These are phyloP conservation scores for Magnaporthiopsis poae DNA, from an alignment of 2,329 filamentous ascomycete genomes.

Conservation along the genomic window DNA sequence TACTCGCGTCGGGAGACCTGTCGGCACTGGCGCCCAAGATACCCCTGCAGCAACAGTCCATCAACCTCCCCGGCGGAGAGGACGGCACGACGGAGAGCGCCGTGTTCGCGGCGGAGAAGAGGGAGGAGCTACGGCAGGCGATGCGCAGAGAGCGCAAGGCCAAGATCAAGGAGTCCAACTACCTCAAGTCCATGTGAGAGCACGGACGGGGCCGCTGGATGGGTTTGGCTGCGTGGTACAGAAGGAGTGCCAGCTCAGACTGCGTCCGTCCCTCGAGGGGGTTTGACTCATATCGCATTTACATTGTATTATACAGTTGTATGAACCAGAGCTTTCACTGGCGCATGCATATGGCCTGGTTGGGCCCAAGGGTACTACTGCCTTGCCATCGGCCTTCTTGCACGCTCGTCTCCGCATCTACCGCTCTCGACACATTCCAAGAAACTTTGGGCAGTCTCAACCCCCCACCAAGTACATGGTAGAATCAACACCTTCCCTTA, in stretches of 20 bases:
- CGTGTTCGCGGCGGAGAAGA: conserved; percentile 36
- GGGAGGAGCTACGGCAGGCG: conserved; percentile 56
- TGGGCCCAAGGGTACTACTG: background rate
- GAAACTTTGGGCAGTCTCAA: background rate
- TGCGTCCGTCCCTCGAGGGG: background rate
- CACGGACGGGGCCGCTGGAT: conserved; percentile 25
- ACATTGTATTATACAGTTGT: background rate
- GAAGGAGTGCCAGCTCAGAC: no score
- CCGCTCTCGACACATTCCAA: background rate
- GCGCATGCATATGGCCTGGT: background rate
- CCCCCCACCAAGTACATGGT: background rate
- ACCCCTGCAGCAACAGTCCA: conserved; percentile 65
- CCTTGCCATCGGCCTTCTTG: background rate
- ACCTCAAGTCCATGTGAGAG: conserved; percentile 64
- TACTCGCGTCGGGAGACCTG: conserved; percentile 56
- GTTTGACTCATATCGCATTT: background rate
- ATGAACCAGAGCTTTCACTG: background rate
- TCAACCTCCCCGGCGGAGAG: conserved; percentile 55
- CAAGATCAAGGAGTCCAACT: conserved; percentile 76
- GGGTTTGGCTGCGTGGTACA: background rate
- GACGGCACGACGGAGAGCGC: conserved; percentile 34
- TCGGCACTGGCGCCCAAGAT: conserved; percentile 58
- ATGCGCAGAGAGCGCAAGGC: conserved; percentile 67
- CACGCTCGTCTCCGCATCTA: background rate
- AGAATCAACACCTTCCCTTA: background rate